Evolutionary conservation across 306 rosid genomes (phyloP).

Genomic region (Vicia villosa): DNA sequence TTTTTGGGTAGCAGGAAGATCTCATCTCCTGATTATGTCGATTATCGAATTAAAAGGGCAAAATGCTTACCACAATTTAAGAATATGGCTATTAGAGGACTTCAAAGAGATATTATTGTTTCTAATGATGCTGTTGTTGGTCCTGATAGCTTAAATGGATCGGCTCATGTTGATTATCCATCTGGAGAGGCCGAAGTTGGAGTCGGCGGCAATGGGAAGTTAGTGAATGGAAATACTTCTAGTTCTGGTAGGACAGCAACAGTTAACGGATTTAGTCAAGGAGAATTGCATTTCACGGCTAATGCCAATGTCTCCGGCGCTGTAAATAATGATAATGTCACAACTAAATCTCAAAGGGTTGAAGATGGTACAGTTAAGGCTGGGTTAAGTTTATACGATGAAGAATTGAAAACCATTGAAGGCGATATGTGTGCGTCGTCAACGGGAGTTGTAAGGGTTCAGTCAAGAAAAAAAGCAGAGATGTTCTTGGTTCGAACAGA

Average conservation of each 20-base stretch:
- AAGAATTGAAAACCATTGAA: conserved; percentile 57
- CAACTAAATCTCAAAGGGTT: conserved; percentile 45
- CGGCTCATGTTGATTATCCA: conserved; percentile 38
- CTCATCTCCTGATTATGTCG: conserved; percentile 57
- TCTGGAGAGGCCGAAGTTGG: conserved; percentile 45
- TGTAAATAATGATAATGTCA: conserved; percentile 38
- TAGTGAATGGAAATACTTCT: conserved; percentile 43
- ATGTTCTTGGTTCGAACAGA: conserved; percentile 98
- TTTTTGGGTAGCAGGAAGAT: conserved; percentile 63
- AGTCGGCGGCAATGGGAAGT: conserved; percentile 39
- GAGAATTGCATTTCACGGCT: conserved; percentile 31
- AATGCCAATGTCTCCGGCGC: conserved; percentile 34
- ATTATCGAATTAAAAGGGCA: conserved; percentile 50
- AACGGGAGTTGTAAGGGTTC: conserved; percentile 97
- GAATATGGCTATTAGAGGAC: conserved; percentile 37
- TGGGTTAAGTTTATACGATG: conserved; percentile 47
- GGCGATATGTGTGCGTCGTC: conserved; percentile 97
- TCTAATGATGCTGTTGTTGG: conserved; percentile 32
- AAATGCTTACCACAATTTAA: conserved; percentile 49
- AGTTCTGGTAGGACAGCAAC: conserved; percentile 47
- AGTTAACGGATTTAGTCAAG: conserved; percentile 50
- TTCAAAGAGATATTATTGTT: conserved; percentile 32
- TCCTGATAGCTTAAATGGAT: conserved; percentile 50
- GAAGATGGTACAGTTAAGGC: conserved; percentile 45
- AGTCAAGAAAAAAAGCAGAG: conserved; percentile 98